phyloP scores from a whole-genome alignment of 805 yeast species.

The Tetrapisispora iriomotensis region DNA sequence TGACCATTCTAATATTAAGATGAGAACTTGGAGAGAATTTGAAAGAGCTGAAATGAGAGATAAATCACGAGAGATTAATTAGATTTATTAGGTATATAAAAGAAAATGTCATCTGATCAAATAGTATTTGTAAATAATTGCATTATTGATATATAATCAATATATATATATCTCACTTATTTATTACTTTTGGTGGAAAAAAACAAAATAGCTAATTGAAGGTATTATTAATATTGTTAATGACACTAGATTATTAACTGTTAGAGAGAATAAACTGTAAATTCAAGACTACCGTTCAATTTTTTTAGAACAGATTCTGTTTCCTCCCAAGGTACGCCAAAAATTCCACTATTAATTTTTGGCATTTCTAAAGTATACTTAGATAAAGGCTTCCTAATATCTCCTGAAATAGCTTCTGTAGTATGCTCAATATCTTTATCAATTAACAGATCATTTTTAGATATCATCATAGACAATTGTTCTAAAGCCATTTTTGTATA shows the following conservation, averaged over 20 bases:
- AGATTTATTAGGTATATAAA: no score
- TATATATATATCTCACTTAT: not conserved
- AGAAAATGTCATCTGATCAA: no score
- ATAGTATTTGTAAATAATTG: no score
- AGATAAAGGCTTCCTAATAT: constrained; percentile 5
- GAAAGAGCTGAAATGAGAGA: constrained; percentile 44
- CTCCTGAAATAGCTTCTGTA: constrained; percentile 3
- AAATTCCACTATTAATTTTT: constrained; percentile 70
- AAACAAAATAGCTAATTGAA: not conserved
- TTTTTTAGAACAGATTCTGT: constrained; percentile 46
- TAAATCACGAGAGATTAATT: no score
- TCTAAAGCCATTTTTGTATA: constrained; percentile 43
- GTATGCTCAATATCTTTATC: not conserved
- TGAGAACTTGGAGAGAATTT: constrained; percentile 93
- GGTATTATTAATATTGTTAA: not conserved
- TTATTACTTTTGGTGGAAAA: no score
- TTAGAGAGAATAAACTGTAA: constrained; percentile 27
- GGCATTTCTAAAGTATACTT: constrained; percentile 47
- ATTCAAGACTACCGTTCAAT: constrained; percentile 4
- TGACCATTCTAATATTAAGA: constrained; percentile 80
- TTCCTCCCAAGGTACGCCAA: constrained; percentile 66
- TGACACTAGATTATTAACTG: not conserved
- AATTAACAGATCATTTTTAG: not conserved
- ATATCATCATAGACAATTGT: constrained; percentile 30
- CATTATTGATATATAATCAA: not conserved